Evolutionary conservation across 1,284 basidiomycete species (phyloP), one percentile per base, ranked within the genome.

Genomic region (Ganoderma sinense): DNA sequence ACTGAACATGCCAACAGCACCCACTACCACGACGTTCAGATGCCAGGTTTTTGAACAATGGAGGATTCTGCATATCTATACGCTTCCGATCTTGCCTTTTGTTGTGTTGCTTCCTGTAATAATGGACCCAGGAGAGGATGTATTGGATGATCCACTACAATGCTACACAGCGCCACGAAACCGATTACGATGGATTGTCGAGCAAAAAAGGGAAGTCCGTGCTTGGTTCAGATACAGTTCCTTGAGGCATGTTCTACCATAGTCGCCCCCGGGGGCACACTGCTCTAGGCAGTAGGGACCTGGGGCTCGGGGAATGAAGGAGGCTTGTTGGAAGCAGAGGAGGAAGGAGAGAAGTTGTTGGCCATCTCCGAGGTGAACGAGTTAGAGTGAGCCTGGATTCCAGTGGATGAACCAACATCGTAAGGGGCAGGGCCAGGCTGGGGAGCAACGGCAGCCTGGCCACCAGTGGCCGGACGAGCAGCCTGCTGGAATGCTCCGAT

Each of bases 251-350:
- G 11, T 63, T 23, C 31, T 36, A 26, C 26, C 31, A 43, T 5
- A 20, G 18, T 18, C 26, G 26, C 43, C 60, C 60, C 29, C 1
- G 6, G 36, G 36, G 7, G 16, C 10, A 31, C 13, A 51, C 41
- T 29, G 6, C 26, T 36, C 48, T 55, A 70, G 39, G 72, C 66
- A 59, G 67, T 65, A 5, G 66, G 70, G 26, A 74, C 69, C 71
- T 70, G 62, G 23, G 71, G 70, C 69, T 74, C 63, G 20, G 73
- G 73, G 73, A 74, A 74, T n/a, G 67, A 41, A 55, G 72, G 72
- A 2, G 72, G 65, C 13, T 67, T 18, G 64, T 60, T 65, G 18
- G 68, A 65, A 29, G 68, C 56, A 2, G 69, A 69, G 31, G 70
- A 59, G 20, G 69, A 61, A 29, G 73, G 73, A 11, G 70, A 67